Evolutionary conservation across 73 alveolate genomes (phyloP), one percentile per base, ranked within the genome.

Genomic region (Paramecium biaurelia): DNA sequence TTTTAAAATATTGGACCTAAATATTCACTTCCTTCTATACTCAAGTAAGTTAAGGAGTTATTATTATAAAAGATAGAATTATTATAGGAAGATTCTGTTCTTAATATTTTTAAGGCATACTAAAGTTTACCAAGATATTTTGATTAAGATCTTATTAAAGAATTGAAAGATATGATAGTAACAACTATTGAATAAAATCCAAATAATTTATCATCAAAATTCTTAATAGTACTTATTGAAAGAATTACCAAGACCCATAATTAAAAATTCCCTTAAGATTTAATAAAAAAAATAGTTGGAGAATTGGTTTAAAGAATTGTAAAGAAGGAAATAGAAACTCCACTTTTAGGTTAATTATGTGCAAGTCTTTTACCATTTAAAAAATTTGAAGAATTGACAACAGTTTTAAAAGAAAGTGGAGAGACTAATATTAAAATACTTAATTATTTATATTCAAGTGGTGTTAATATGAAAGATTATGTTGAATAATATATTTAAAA

Each of bases 171-270:
- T 5, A 72, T 72, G 86, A 72, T 72, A 4, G 7, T 18, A 14
- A 72, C 86, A 34, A 72, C 86, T 5, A 72, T 72, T 2, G 86
- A 72, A 3, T 72, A 72, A 18, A 72, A 72, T 32, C 86, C 86
- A 72, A 21, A 34, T 42, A 72, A 72, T 72, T 35, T 72, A 14
- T 28, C 56, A 72, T 35, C 56, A 1, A 72, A 32, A 14, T 72
- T 72, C 63, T 35, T 72, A n/a, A 12, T 72, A 38, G 5, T 21
- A 18, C 18, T 72, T 1, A 3, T 72, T 32, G 86, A 72, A 10
- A 72, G 41, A 34, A 32, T 72, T 2, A 6, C 49, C 8, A 14
- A 1, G 1, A 7, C 2, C 12, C 5, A 10, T 11, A 14, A 1
- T 26, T 30, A 11, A 2, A 63, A 14, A 63, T 12, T 1, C 14